Conservation (phyloP, 305 asterid species). For the Andrographis paniculata region DNA sequence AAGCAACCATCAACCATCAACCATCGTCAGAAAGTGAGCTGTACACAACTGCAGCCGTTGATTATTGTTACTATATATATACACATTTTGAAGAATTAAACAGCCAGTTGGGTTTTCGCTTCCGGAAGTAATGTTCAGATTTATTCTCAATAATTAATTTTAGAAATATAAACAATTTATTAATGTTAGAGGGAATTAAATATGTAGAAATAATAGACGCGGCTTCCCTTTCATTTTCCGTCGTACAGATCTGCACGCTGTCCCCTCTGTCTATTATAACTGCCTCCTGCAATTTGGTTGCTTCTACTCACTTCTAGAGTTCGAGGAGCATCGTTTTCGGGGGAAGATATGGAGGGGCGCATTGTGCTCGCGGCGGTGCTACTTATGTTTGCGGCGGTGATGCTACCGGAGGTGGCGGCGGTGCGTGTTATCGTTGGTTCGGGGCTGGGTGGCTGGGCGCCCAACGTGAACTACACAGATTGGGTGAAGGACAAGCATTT, state of each 20-base stretch:
- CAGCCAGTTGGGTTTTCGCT: no score
- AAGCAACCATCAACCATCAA: no score
- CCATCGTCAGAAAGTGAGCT: no score
- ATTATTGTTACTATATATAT: no score
- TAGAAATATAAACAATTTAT: neutral
- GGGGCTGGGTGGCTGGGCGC: constrained; percentile 47
- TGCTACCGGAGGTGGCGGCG: constrained; percentile 57
- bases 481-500: constrained; percentile 55
- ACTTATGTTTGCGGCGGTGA: constrained; percentile 39
- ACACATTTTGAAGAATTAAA: no score
- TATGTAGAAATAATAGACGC: neutral
- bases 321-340: neutral
- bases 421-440: constrained; percentile 49
- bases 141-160: no score
- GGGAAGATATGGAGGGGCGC: constrained; percentile 10
- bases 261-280: no score
- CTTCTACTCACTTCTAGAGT: neutral
- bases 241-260: constrained; percentile 21
- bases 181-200: neutral
- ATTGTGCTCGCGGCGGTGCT: constrained; percentile 29
- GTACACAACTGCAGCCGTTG: no score
- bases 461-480: constrained; percentile 46
- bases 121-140: no score
- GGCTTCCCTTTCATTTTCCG: neutral
- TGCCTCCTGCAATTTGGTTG: neutral